Evolutionary conservation across 2,329 filamentous ascomycete species (phyloP), one percentile per base, ranked within the genome.

Genomic region (Fusarium pseudoanthophilum): DNA sequence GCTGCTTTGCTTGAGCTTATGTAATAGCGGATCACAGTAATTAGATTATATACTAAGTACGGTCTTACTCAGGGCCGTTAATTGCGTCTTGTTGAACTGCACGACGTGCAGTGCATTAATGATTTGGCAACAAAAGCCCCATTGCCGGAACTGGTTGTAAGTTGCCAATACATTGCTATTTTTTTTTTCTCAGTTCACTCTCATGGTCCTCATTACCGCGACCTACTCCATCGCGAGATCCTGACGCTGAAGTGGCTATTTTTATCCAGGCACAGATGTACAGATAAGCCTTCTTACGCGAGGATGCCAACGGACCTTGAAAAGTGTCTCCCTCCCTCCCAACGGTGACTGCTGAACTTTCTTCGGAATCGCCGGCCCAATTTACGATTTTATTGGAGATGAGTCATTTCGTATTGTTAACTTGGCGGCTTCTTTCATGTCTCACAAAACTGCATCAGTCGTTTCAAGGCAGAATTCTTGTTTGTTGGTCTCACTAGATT

Each of bases 1-100:
- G 60, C 67, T 73, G 71, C 71, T 73, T 74, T 67, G 64, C 65
- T 63, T 64, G 37, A 60, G 67, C 59, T 69, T 69, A 69, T 59
- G 65, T 69, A 70, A 69, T 59, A 10, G 6, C 0, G 0, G 0
- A 0, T 0, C 0, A 4, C 7, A 5, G 11, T 7, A 0, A 2
- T 14, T 1, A 0, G 0, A 0, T 1, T 26, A 36, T 42, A 24
- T 9, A 3, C 4, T 7, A 28, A 28, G 4, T 28, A 28, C 26
- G 26, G 26, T 28, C 26, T 28, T 28, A 28, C 26, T 28, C 26
- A 28, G 26, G 26, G 11, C 7, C 24, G 14, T 18, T 5, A 20
- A 10, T 10, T 20, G 16, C 11, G 7, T 5, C n/a, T 15, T 6
- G 16, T 32, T 34, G 9, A 20, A 11, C 48, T 1, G 2, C 2